Percentiles rank a stretch among this genome's conserved stretches.
phyloP scores from a whole-genome alignment of 176 grass and related monocot genomes.

The Musa beccarii region DNA sequence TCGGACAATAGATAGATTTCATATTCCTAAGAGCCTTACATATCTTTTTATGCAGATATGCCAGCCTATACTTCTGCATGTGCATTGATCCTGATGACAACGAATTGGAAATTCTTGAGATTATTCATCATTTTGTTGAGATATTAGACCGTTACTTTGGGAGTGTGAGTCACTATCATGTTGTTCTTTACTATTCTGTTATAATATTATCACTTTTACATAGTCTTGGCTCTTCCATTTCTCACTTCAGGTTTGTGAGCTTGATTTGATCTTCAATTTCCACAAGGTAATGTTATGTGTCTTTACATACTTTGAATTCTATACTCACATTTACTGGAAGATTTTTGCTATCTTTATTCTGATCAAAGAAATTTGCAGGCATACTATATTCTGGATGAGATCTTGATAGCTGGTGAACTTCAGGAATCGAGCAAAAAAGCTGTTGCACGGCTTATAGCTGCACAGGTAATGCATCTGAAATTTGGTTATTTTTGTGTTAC shows the following conservation, averaged over 20 bases:
- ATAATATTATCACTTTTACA: neutral
- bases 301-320: neutral
- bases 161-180: slow-evolving; percentile 27
- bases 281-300: slow-evolving; percentile 36
- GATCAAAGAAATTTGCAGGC: slow-evolving; percentile 29
- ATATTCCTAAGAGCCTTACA: neutral
- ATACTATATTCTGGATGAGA: slow-evolving; percentile 68
- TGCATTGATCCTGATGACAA: slow-evolving; percentile 67
- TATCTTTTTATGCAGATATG: slow-evolving; percentile 39
- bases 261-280: slow-evolving; percentile 79
- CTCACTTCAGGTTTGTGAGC: slow-evolving; percentile 49
- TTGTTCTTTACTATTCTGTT: neutral
- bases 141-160: slow-evolving; percentile 76
- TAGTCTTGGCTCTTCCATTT: neutral
- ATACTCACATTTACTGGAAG: neutral
- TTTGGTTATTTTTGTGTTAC: neutral
- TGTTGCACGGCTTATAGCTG: slow-evolving; percentile 55
- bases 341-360: neutral
- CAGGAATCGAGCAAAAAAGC: slow-evolving; percentile 75
- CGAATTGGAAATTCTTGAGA: slow-evolving; percentile 60
- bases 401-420: slow-evolving; percentile 74
- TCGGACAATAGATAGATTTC: neutral
- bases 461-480: slow-evolving; percentile 37
- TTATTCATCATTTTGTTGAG: slow-evolving; percentile 78
- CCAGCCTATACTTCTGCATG: slow-evolving; percentile 79